phyloP scores from a whole-genome alignment of 768 basidiomycete species.

The Amyloporia xantha region DNA sequence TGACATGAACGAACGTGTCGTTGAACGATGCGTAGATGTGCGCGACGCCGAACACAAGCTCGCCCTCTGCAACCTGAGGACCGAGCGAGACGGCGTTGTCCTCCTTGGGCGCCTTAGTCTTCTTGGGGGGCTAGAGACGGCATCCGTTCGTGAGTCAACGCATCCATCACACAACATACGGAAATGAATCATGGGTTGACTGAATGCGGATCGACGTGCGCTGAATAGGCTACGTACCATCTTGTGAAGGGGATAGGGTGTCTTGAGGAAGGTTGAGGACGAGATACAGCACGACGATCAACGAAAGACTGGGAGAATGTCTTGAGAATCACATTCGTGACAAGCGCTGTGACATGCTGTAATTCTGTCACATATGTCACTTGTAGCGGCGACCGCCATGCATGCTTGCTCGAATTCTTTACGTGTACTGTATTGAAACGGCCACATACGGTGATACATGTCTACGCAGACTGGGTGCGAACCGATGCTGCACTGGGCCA shows the following conservation, averaged over 20 bases:
- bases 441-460: too few relatives aligned
- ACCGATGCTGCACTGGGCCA: too few relatives aligned
- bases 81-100: constrained; percentile 87
- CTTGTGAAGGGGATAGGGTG: constrained; percentile 23
- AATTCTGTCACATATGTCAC: constrained; percentile 1
- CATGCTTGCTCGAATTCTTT: too few relatives aligned
- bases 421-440: too few relatives aligned
- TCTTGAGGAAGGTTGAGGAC: constrained; percentile 20
- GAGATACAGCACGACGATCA: constrained; percentile 11
- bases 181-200: too few relatives aligned
- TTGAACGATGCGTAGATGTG: constrained; percentile 99
- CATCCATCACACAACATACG: constrained; percentile 39
- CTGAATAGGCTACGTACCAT: constrained; percentile 35
- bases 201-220: too few relatives aligned
- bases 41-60: constrained; percentile 95
- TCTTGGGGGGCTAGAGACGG: constrained; percentile 67
- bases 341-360: neutral
- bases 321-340: neutral
- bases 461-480: too few relatives aligned
- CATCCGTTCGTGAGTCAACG: constrained; percentile 44
- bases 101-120: constrained; percentile 70
- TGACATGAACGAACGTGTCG: constrained; percentile 99
- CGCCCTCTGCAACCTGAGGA: constrained; percentile 93
- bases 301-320: constrained; percentile 7
- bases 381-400: too few relatives aligned